These are phyloP conservation scores for Chaetomium cochliodes DNA, from an alignment of 495 filamentous ascomycete genomes.

Conservation along the genomic window DNA sequence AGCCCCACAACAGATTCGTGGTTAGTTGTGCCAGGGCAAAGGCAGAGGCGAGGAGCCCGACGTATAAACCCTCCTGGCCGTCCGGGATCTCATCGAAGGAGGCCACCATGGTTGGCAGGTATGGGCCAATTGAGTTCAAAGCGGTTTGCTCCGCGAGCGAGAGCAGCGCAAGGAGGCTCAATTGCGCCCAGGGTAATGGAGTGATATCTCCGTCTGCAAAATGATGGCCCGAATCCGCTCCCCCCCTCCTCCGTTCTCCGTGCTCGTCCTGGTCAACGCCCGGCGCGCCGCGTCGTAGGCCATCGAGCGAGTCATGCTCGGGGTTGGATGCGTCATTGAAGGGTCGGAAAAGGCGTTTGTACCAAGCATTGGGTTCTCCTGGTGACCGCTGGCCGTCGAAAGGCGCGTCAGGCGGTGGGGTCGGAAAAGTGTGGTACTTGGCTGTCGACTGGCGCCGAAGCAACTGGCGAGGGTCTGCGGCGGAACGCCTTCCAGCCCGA, in stretches of 20 bases:
- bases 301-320: constrained; percentile 6
- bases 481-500: constrained; percentile 24
- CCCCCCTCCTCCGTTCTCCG: background rate
- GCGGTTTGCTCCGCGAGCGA: constrained; percentile 93
- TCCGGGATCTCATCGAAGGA: constrained; percentile 76
- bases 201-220: constrained; percentile 46
- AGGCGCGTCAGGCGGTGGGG: constrained; percentile 76
- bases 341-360: constrained; percentile 16
- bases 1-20: constrained; percentile 94
- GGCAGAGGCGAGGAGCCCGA: constrained; percentile 81
- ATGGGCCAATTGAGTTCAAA: constrained; percentile 93
- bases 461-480: constrained; percentile 5
- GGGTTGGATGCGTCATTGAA: constrained; percentile 20
- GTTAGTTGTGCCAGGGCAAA: constrained; percentile 90
- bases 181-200: constrained; percentile 78
- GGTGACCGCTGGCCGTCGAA: constrained; percentile 29
- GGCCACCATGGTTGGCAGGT: constrained; percentile 87
- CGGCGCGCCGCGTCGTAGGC: background rate
- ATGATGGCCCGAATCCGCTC: constrained; percentile 5
- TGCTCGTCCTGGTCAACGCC: background rate
- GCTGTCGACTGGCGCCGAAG: constrained; percentile 64
- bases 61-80: constrained; percentile 77
- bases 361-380: background rate
- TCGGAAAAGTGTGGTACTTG: constrained; percentile 94
- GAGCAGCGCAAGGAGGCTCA: constrained; percentile 80